A percentile compares a stretch with the other conserved stretches of the same genome.
Conservation (phyloP, 345 rosid species). For the Rhizophora apiculata region DNA sequence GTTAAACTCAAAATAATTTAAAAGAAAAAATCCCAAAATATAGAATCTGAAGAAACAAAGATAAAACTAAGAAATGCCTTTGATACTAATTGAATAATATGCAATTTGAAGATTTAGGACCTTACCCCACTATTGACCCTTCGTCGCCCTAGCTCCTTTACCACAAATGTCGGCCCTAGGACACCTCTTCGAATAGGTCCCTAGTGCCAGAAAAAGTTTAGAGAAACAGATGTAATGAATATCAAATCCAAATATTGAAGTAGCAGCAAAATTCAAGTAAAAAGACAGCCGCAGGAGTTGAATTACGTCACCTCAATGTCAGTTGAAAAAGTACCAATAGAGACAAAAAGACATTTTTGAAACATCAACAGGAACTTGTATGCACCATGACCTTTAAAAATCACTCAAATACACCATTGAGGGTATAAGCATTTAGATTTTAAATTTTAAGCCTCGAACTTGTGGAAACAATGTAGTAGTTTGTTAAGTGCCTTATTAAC, state of each 20-base stretch:
- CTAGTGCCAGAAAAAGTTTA: conserved; percentile 34
- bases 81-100: conserved; percentile 5
- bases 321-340: not conserved
- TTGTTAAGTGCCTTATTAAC: no score
- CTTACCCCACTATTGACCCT: conserved; percentile 62
- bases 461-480: no score
- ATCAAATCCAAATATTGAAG: not conserved
- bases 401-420: not conserved
- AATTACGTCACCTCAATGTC: no score
- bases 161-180: conserved; percentile 65
- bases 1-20: not conserved
- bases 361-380: not conserved
- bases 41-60: not conserved
- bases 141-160: conserved; percentile 84
- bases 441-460: not conserved
- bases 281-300: no score
- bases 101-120: not conserved
- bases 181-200: conserved; percentile 82
- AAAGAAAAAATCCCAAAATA: not conserved
- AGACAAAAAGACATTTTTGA: not conserved
- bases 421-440: not conserved
- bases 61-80: not conserved
- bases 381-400: not conserved
- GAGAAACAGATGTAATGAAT: not conserved
- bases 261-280: no score